phyloP scores from a whole-genome alignment of 1,284 basidiomycete genomes.

The Ganoderma boninense region DNA sequence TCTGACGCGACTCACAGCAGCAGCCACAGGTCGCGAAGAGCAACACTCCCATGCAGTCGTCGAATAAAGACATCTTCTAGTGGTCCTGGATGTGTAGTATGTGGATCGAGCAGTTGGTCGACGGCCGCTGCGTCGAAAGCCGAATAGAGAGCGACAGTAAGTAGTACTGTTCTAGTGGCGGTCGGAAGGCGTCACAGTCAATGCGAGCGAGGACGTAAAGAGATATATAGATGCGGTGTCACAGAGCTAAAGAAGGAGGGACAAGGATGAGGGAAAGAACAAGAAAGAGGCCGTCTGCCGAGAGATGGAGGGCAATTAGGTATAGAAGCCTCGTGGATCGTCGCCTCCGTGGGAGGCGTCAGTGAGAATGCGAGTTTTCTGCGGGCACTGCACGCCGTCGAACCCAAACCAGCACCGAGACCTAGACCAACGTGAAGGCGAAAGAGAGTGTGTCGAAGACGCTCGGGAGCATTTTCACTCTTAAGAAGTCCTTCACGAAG shows the following conservation, averaged over 20 bases:
- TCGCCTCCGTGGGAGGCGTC: not conserved
- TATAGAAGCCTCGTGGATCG: not conserved
- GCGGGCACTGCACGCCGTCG: conserved; percentile 1
- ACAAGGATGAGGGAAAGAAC: not conserved
- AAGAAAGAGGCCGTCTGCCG: not conserved
- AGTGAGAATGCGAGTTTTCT: not conserved
- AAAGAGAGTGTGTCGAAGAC: not conserved
- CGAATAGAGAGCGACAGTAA: conserved; percentile 3
- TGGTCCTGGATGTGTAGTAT: not conserved
- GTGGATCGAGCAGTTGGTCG: not conserved
- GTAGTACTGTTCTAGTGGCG: not conserved
- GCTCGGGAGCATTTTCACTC: not conserved
- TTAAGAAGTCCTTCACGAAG: not conserved
- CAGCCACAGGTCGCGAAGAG: conserved; percentile 19
- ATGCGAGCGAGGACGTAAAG: conserved; percentile 9
- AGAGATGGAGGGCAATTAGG: not conserved
- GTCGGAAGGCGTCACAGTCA: conserved; percentile 15
- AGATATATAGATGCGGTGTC: not conserved
- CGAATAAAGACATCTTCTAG: conserved; percentile 21
- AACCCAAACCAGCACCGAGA: not conserved
- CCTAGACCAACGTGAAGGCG: not conserved
- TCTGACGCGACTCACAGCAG: conserved; percentile 20
- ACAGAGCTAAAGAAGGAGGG: not conserved
- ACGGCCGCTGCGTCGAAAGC: not conserved
- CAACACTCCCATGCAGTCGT: conserved; percentile 17